A percentile compares a stretch with the other conserved stretches of the same genome.
Evolutionary conservation across 169 alveolate species (phyloP).

Genomic region (Babesia gibsoni): DNA sequence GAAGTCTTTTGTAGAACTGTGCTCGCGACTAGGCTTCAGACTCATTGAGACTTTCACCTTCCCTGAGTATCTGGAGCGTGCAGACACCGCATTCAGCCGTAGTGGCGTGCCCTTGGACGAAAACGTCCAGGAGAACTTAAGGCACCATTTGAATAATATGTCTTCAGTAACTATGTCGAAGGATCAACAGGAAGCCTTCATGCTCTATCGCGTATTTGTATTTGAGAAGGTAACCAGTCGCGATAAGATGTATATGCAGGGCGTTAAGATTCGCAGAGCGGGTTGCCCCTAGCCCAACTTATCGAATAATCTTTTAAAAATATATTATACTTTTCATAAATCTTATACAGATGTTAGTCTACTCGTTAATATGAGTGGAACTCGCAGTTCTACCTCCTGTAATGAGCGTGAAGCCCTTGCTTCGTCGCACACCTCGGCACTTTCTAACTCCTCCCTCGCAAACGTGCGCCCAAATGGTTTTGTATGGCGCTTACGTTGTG

Average conservation of each 20-base stretch:
- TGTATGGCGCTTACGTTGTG: background rate
- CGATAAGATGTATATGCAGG: constrained; percentile 62
- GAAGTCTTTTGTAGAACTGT: constrained; percentile 43
- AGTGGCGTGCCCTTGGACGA: background rate
- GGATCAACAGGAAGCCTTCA: constrained; percentile 52
- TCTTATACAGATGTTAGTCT: no score
- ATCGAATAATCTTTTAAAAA: background rate
- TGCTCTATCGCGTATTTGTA: constrained; percentile 53
- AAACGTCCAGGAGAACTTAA: constrained; percentile 42
- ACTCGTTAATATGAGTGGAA: no score
- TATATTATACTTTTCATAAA: background rate
- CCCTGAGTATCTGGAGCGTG: constrained; percentile 52
- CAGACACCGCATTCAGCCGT: background rate
- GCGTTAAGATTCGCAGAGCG: constrained; percentile 51
- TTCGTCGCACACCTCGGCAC: background rate
- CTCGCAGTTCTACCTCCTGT: no score
- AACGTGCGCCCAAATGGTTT: background rate
- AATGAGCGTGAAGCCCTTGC: background rate
- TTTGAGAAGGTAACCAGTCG: constrained; percentile 58
- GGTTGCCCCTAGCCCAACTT: background rate
- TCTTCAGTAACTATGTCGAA: constrained; percentile 19
- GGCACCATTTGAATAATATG: constrained; percentile 18
- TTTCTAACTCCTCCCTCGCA: background rate
- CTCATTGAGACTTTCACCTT: constrained; percentile 45
- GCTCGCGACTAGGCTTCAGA: constrained; percentile 35